phyloP scores from a whole-genome alignment of 2,329 filamentous ascomycete genomes.

The Calonectria leucothoes region DNA sequence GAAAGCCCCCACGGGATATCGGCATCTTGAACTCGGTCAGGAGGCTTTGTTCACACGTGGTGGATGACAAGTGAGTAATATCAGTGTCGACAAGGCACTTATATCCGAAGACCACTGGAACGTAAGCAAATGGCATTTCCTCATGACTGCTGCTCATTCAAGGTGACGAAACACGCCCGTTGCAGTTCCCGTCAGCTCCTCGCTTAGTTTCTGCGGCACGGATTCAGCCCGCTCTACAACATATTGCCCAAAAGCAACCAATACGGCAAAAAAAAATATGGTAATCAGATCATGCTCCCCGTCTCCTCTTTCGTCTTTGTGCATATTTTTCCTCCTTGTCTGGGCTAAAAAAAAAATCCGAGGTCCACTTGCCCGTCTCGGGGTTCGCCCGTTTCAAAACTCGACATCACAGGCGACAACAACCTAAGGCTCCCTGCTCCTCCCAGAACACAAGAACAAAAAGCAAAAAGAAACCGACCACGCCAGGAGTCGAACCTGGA shows the following conservation, averaged over 20 bases:
- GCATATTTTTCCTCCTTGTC: not conserved
- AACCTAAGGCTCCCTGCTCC: too few relatives aligned
- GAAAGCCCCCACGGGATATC: too few relatives aligned
- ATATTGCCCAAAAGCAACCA: not conserved
- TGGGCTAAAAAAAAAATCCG: not conserved
- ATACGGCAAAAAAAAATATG: not conserved
- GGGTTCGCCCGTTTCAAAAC: not conserved
- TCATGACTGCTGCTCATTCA: too few relatives aligned
- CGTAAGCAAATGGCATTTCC: too few relatives aligned
- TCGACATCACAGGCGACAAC: too few relatives aligned
- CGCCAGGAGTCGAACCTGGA: slow-evolving; percentile 5
- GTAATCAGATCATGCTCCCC: not conserved
- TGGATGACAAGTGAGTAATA: not conserved
- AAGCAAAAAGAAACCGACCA: not conserved
- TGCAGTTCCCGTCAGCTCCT: not conserved
- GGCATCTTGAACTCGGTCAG: too few relatives aligned
- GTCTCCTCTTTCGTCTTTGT: not conserved
- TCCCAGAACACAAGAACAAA: not conserved
- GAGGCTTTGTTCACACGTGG: too few relatives aligned
- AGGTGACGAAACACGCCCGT: not conserved
- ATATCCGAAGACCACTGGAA: too few relatives aligned
- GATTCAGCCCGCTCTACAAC: not conserved
- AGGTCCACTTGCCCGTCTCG: not conserved
- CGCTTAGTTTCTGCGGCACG: not conserved
- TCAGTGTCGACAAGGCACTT: not conserved